Evolutionary conservation across 768 basidiomycete species (phyloP), one percentile per base, ranked within the genome.

Genomic region (Mycena kentingensis): DNA sequence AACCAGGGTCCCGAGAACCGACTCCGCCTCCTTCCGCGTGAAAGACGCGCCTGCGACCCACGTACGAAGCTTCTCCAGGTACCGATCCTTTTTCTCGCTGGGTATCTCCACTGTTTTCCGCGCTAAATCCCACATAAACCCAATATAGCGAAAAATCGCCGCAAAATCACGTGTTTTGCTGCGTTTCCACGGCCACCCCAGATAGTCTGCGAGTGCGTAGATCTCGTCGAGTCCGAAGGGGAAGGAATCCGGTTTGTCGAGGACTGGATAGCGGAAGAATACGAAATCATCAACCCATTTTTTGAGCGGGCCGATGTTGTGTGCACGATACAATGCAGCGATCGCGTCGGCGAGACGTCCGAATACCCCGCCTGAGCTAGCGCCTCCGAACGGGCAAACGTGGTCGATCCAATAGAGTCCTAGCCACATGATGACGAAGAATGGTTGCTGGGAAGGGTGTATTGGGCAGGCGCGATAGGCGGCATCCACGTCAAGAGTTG

Each of bases 231-330:
- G 61, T 18, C 52, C 46, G 45, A 65, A 69, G 0, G 45, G 18
- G 55, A 36, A 67, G 18, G 21, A 11, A 35, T 15, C 5, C 8
- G 46, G 22, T 8, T 49, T 28, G 16, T 8, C 25, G 6, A 36
- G n/a, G 6, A 8, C 24, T 11, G 58, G 64, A 35, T 56, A 65
- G 2, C 61, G 52, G 19, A 72, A 65, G 43, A 73, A 69, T 0
- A 68, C 29, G 36, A 70, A 74, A 38, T 74, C 66, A 32, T 75
- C 70, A 0, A 71, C 71, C 73, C 73, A 75, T 24, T 71, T 72
- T 3, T 64, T 43, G 3, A 67, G 31, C 0, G 62, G 60, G 0
- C 60, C 29, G 6, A 72, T 49, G 2, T 54, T 52, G 5, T 59
- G 29, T 1, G 29, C n/a, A 0, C 47, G 19, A 0, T 63, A 58